A percentile compares a stretch with the other conserved stretches of the same genome.
These are phyloP conservation scores for Psidium guajava DNA, from an alignment of 345 rosid genomes.

Conservation along the genomic window DNA sequence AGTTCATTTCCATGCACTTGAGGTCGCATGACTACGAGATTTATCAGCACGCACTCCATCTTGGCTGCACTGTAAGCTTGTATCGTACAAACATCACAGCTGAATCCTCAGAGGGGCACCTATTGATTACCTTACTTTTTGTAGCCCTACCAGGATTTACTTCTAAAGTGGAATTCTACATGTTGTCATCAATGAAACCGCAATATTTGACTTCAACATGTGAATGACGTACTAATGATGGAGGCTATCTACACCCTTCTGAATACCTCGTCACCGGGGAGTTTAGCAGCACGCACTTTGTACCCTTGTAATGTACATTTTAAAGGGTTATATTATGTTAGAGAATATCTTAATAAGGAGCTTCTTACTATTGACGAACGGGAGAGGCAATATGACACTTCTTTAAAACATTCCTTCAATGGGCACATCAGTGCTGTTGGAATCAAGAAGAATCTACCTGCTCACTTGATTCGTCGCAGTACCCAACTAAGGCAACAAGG, in stretches of 20 bases:
- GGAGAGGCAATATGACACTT: not conserved
- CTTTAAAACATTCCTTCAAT: not conserved
- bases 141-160: not conserved
- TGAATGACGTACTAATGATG: not conserved
- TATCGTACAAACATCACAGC: not conserved
- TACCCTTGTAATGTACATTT: not conserved
- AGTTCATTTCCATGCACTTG: not conserved
- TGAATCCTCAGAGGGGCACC: not conserved
- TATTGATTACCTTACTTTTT: not conserved
- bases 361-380: not conserved
- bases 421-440: not conserved
- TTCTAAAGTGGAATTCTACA: not conserved
- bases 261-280: not conserved
- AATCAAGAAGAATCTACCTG: conserved; percentile 38
- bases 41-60: not conserved
- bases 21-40: not conserved
- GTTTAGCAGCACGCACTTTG: not conserved
- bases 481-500: conserved; percentile 83
- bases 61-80: not conserved
- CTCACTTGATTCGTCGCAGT: conserved; percentile 88
- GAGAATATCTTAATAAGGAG: not conserved
- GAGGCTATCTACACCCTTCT: not conserved
- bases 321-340: not conserved
- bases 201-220: not conserved
- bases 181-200: not conserved